Evolutionary conservation across 805 yeast species (phyloP), one percentile per base, ranked within the genome.

Genomic region (Nakazawaea holstii): DNA sequence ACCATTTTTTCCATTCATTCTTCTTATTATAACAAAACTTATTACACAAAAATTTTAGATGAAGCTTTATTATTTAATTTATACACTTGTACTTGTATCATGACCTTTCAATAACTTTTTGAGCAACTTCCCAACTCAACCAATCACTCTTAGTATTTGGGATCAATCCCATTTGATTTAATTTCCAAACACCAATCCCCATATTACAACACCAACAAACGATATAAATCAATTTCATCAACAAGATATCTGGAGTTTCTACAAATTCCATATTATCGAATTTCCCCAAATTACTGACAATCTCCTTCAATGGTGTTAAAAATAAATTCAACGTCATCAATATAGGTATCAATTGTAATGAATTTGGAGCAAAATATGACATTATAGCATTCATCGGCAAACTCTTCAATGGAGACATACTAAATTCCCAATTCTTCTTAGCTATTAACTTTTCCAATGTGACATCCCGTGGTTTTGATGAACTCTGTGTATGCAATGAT

Each of bases 351-450:
- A 92, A 74, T 58, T 94, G 98, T 27, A 94, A 68, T 3, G 95
- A 79, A 57, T 85, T 84, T 30, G 98, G 98, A 0, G 96, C 81
- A 88, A 92, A 87, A 63, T 88, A 94, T 51, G 89, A 81, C 96
- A 92, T 88, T 41, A 88, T 69, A 43, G 87, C 64, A 59, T 88
- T 94, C 95, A 89, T 86, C 7, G 97, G 96, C n/a, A 94, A 75
- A 28, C 53, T 59, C 60, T 90, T 92, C 2, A 89, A 87, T 0
- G 97, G 97, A 1, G 81, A 80, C 13, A 77, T 65, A 2, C 97
- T 95, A 35, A 87, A 60, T 49, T 87, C 94, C 96, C 97, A 89
- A 0, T 95, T 91, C 58, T 85, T 86, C 58, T 82, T 77, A 20
- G 68, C 61, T 55, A 71, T 76, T 48, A 76, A 62, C 36, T 65